Evolutionary conservation across 768 basidiomycete species (phyloP), one percentile per base, ranked within the genome.

Genomic region (Psilocybe subaeruginosa): DNA sequence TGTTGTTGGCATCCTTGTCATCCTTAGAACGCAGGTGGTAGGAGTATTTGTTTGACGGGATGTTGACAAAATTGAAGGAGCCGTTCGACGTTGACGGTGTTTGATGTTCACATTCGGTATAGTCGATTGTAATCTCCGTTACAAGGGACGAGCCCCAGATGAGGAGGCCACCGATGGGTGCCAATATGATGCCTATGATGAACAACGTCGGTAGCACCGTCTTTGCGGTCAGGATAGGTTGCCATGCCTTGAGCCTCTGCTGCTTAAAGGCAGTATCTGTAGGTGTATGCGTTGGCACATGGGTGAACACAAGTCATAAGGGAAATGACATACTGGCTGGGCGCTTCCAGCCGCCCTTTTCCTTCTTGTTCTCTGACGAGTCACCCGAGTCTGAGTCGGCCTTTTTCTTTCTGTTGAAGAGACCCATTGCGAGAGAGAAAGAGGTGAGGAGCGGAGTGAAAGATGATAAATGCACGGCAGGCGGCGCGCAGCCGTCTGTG

Each of bases 181-280:
- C 97, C 73, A 99, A 99, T 65, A 99, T 77, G 66, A 99, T 82
- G 48, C 93, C 97, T 68, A 99, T 88, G 70, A 98, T 87, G 76
- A 99, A 96, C 49, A 99, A 85, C 0, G 95, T 97, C 3, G 97
- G 97, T 14, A 99, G 85, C 19, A 99, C 97, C 1, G 95, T 97
- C 76, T 96, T 96, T 4, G 97, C 97, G 4, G 96, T 98, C 50
- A 99, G 84, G 73, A 99, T 99, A 8, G 97, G 97, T 82, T 99
- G 97, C 97, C 97, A 99, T 71, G 97, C 97, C 80, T 98, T 99
- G 72, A 99, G 86, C 58, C 97, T 91, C 76, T 99, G 97, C 75
- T 99, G 97, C 79, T 97, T 99, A 85, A 97, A 98, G 43, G 96
- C 97, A 61, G 96, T 98, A 77, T 98, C 95, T 97, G 74, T 53